phyloP scores from a whole-genome alignment of 805 yeast genomes.

The Clavispora asparagi region DNA sequence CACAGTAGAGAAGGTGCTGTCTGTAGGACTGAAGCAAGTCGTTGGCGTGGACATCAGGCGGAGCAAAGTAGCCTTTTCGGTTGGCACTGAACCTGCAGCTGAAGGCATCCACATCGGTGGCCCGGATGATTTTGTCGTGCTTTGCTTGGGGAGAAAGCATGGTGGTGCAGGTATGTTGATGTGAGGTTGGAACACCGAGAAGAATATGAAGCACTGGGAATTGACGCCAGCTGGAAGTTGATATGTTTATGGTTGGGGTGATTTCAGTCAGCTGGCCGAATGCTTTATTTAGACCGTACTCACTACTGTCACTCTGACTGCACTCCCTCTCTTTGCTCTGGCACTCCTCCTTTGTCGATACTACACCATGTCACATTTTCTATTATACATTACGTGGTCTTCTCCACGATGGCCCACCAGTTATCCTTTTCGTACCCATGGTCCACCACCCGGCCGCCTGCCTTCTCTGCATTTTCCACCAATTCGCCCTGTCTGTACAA shows the following conservation, averaged over 20 bases:
- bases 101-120: slow-evolving; percentile 70
- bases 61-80: slow-evolving; percentile 41
- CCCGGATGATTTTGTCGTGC: slow-evolving; percentile 42
- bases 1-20: slow-evolving; percentile 32
- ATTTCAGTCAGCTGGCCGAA: too few relatives aligned
- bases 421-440: slow-evolving; percentile 90
- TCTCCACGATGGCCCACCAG: slow-evolving; percentile 63
- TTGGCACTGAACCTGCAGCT: slow-evolving; percentile 57
- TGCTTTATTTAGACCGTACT: too few relatives aligned
- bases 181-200: neutral
- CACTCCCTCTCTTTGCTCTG: too few relatives aligned
- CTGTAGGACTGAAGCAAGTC: slow-evolving; percentile 31
- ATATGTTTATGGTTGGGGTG: too few relatives aligned
- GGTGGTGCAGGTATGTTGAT: neutral
- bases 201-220: too few relatives aligned
- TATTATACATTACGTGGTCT: neutral
- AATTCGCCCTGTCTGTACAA: slow-evolving; percentile 82
- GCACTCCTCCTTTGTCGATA: too few relatives aligned
- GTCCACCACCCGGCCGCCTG: slow-evolving; percentile 65
- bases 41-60: slow-evolving; percentile 32
- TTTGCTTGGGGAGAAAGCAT: slow-evolving; percentile 28
- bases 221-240: too few relatives aligned
- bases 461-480: slow-evolving; percentile 58
- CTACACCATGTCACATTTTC: neutral
- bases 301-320: too few relatives aligned